phyloP scores from a whole-genome alignment of 202 grass and related monocot species.

The Carex arenaria region DNA sequence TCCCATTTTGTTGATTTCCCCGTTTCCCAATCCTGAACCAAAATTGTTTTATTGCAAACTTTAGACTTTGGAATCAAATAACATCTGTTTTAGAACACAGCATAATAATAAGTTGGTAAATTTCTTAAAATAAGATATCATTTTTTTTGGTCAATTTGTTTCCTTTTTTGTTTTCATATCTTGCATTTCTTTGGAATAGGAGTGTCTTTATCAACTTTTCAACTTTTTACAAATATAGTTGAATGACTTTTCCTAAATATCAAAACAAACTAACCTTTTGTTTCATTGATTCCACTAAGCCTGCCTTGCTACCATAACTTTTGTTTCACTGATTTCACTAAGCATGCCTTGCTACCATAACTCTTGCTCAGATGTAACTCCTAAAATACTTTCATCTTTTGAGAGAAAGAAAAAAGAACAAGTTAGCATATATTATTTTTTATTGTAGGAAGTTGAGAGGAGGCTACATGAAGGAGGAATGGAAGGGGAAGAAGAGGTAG shows the following conservation, averaged over 20 bases:
- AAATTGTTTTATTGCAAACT: not conserved
- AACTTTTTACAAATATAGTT: slow-evolving; percentile 6
- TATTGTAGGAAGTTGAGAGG: slow-evolving; percentile 37
- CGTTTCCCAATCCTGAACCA: not conserved
- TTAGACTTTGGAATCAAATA: not conserved
- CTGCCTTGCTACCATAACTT: not conserved
- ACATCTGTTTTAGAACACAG: not conserved
- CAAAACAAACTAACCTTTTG: not conserved
- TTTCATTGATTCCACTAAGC: not conserved
- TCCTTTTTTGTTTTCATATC: not conserved
- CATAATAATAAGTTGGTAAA: not conserved
- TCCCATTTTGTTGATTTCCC: not conserved
- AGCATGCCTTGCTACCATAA: not conserved
- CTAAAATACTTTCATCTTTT: not conserved
- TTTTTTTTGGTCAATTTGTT: not conserved
- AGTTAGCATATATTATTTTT: not conserved
- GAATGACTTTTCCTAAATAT: not conserved
- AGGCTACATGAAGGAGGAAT: slow-evolving; percentile 22
- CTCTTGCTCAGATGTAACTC: not conserved
- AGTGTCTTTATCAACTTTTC: not conserved
- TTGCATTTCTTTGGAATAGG: not conserved
- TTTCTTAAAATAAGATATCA: not conserved
- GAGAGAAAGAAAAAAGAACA: not conserved
- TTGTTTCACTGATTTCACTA: not conserved
- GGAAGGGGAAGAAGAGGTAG: slow-evolving; percentile 31